phyloP scores from a whole-genome alignment of 495 filamentous ascomycete genomes.

The Penicillium paradoxum region DNA sequence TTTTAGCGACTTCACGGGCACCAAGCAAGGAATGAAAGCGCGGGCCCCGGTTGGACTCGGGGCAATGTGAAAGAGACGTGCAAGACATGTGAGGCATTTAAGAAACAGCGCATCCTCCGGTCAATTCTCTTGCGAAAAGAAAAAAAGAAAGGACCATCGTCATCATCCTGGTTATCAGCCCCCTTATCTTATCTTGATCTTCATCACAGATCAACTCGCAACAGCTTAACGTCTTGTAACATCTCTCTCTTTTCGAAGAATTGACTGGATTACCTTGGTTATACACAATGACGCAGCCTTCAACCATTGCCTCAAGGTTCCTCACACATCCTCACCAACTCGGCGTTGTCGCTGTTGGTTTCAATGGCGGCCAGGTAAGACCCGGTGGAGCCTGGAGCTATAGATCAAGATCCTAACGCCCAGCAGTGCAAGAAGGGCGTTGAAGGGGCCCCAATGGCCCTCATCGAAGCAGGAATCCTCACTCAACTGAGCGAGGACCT shows the following conservation, averaged over 20 bases:
- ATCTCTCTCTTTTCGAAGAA: background rate
- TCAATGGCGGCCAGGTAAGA: slow-evolving; percentile 92
- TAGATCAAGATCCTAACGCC: slow-evolving; percentile 6
- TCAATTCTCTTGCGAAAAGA: background rate
- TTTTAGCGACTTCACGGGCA: slow-evolving; percentile 37
- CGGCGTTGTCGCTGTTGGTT: slow-evolving; percentile 91
- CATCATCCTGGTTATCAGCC: slow-evolving; percentile 10
- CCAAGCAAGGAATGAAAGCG: slow-evolving; percentile 14
- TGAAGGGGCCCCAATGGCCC: slow-evolving; percentile 84
- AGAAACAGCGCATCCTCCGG: background rate
- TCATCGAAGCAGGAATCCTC: slow-evolving; percentile 86
- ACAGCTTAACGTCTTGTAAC: too few relatives aligned
- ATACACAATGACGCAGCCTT: slow-evolving; percentile 57
- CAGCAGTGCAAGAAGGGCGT: slow-evolving; percentile 82
- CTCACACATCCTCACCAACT: slow-evolving; percentile 71
- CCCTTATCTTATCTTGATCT: slow-evolving; percentile 24
- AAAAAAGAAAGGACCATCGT: background rate
- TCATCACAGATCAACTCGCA: background rate
- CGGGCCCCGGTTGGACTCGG: slow-evolving; percentile 11
- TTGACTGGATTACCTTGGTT: background rate
- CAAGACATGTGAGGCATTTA: slow-evolving; percentile 1
- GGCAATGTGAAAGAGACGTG: background rate
- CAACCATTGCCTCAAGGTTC: slow-evolving; percentile 76
- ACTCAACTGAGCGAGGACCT: slow-evolving; percentile 78
- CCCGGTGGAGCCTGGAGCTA: background rate